Percentiles rank a stretch among this genome's conserved stretches.
Evolutionary conservation across 305 asterid species (phyloP).

Genomic region (Solanum hybrid): DNA sequence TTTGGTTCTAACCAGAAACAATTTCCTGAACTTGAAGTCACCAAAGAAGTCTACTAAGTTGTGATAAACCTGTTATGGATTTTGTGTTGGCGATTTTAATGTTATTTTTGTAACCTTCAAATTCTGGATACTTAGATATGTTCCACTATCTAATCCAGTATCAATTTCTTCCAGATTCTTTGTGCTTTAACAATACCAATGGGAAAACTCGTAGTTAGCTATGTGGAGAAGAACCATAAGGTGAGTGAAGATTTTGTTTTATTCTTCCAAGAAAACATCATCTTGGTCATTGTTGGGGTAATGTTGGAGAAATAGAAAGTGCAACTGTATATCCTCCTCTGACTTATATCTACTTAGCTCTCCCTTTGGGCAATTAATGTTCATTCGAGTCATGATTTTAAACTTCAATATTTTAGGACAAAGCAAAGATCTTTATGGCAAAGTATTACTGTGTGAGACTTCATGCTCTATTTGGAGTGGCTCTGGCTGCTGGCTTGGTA

Average conservation of each 20-base stretch:
- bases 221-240: conserved; percentile 50
- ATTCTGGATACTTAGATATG: neutral
- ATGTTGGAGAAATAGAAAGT: neutral
- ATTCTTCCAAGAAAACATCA: neutral
- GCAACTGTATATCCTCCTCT: neutral
- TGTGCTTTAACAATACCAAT: conserved; percentile 58
- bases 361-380: neutral
- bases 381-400: neutral
- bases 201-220: conserved; percentile 47
- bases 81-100: neutral
- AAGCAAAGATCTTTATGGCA: conserved; percentile 59
- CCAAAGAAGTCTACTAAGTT: neutral
- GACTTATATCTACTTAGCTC: neutral
- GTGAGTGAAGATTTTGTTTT: conserved; percentile 28
- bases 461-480: conserved; percentile 61
- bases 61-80: neutral
- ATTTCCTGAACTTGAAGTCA: neutral
- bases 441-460: conserved; percentile 74
- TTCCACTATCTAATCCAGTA: neutral
- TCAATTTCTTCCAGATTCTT: conserved; percentile 39
- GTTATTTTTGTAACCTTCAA: too few species aligned
- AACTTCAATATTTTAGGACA: conserved; percentile 29
- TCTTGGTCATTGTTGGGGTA: neutral
- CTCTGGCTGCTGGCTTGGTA: conserved; percentile 71
- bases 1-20: neutral